These are phyloP conservation scores for Malassezia pachydermatis DNA, from an alignment of 1,284 basidiomycete species.

Conservation along the genomic window DNA sequence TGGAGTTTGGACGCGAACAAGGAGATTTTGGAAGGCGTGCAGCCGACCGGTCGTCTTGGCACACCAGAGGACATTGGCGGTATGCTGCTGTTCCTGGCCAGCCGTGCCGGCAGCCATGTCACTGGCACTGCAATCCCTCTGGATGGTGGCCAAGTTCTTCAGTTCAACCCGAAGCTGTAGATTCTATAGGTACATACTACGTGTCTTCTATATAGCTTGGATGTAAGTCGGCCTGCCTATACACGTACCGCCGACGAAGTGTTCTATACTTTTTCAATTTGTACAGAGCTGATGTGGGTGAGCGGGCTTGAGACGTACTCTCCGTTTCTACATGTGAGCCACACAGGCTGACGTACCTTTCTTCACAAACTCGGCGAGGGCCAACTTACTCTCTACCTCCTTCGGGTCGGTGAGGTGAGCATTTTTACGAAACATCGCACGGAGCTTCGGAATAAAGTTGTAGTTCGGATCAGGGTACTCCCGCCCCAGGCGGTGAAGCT, in stretches of 20 bases:
- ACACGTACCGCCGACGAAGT: slow-evolving; percentile 30
- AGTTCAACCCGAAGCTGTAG: slow-evolving; percentile 25
- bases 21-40: slow-evolving; percentile 35
- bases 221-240: not conserved
- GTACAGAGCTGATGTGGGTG: slow-evolving; percentile 25
- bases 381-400: slow-evolving; percentile 35
- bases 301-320: slow-evolving; percentile 10
- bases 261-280: slow-evolving; percentile 45
- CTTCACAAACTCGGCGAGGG: slow-evolving; percentile 37
- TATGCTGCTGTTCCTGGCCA: slow-evolving; percentile 62
- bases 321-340: slow-evolving; percentile 30
- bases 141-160: slow-evolving; percentile 57
- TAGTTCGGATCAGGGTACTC: slow-evolving; percentile 46
- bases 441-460: slow-evolving; percentile 41
- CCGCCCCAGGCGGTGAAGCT: slow-evolving; percentile 43
- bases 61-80: slow-evolving; percentile 65
- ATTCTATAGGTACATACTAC: not conserved
- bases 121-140: slow-evolving; percentile 60
- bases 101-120: slow-evolving; percentile 62
- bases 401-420: slow-evolving; percentile 39
- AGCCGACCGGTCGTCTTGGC: slow-evolving; percentile 55
- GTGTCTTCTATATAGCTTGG: slow-evolving; percentile 3
- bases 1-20: slow-evolving; percentile 57
- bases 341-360: slow-evolving; percentile 27
- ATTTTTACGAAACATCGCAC: slow-evolving; percentile 31